Percentiles rank a stretch among this genome's conserved stretches.
Evolutionary conservation across 2,329 filamentous ascomycete genomes (phyloP).

Genomic region (Coccinonectria pachysandricola): DNA sequence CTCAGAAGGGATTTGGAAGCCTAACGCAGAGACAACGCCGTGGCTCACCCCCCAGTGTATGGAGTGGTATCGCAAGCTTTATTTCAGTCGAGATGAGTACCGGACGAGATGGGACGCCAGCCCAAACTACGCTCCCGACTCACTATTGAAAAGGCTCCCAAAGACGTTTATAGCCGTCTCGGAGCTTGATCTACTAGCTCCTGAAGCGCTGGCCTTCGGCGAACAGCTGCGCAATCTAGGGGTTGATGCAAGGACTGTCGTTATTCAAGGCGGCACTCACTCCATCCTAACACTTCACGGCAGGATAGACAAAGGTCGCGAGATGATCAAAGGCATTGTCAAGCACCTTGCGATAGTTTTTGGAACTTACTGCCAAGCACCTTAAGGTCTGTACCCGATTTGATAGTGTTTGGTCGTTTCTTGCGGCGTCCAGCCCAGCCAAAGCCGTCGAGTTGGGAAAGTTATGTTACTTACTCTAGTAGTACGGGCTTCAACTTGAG

Average conservation of each 20-base stretch:
- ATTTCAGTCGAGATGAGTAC: constrained; percentile 17
- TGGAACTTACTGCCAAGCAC: no score
- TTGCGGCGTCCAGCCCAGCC: no score
- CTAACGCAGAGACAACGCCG: constrained; percentile 19
- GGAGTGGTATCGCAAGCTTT: constrained; percentile 27
- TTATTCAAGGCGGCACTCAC: constrained; percentile 15
- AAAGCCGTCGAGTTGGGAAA: no score
- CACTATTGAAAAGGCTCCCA: constrained; percentile 17
- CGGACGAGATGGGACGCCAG: constrained; percentile 22
- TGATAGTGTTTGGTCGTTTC: no score
- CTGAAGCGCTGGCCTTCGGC: constrained; percentile 21
- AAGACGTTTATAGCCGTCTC: constrained; percentile 22
- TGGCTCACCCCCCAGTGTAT: constrained; percentile 25
- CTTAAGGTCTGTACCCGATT: no score
- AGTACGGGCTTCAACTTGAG: no score
- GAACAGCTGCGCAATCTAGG: constrained; percentile 15
- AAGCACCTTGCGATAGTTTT: constrained; percentile 12
- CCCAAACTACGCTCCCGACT: constrained; percentile 19
- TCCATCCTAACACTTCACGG: constrained; percentile 18
- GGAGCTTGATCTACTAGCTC: constrained; percentile 24
- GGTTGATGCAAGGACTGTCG: constrained; percentile 9
- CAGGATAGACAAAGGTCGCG: constrained; percentile 12
- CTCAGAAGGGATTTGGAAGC: constrained; percentile 12
- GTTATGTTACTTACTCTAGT: no score
- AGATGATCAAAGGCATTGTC: constrained; percentile 14